These are phyloP conservation scores for Monascus ruber DNA, from an alignment of 2,329 filamentous ascomycete genomes.

Conservation along the genomic window DNA sequence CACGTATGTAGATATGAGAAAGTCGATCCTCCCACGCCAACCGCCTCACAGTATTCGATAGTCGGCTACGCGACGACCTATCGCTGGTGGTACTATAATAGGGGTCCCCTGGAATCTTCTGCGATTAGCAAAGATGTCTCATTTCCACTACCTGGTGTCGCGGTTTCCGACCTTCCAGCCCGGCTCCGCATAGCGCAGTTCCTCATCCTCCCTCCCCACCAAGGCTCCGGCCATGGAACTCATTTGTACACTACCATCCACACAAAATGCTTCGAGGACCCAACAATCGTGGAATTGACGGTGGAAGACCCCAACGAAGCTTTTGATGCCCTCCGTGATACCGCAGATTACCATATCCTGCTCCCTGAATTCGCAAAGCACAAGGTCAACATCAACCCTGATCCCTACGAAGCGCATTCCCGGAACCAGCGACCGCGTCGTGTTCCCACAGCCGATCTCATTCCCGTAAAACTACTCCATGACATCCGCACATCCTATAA, in stretches of 20 bases:
- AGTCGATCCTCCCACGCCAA: slow-evolving; percentile 29
- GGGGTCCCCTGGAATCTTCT: slow-evolving; percentile 26
- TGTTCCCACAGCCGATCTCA: slow-evolving; percentile 42
- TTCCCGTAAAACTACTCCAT: slow-evolving; percentile 40
- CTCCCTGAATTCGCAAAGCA: slow-evolving; percentile 39
- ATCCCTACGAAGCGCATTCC: slow-evolving; percentile 25
- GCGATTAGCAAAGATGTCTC: slow-evolving; percentile 29
- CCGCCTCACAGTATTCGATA: slow-evolving; percentile 59
- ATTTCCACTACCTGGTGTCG: slow-evolving; percentile 32
- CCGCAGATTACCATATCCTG: slow-evolving; percentile 48
- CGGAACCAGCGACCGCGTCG: slow-evolving; percentile 25
- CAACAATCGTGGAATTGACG: slow-evolving; percentile 69
- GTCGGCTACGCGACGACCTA: slow-evolving; percentile 87
- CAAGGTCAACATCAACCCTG: slow-evolving; percentile 37
- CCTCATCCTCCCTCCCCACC: slow-evolving; percentile 77
- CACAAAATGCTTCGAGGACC: slow-evolving; percentile 52
- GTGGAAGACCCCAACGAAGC: slow-evolving; percentile 81
- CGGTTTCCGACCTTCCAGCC: slow-evolving; percentile 55
- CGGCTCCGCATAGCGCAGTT: slow-evolving; percentile 88
- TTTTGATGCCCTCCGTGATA: slow-evolving; percentile 55
- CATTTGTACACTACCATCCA: slow-evolving; percentile 75
- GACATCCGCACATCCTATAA: slow-evolving; percentile 43
- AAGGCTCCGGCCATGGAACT: slow-evolving; percentile 66
- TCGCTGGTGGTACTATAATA: slow-evolving; percentile 57
- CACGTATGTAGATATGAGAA: slow-evolving; percentile 43